Evolutionary conservation across 768 basidiomycete species (phyloP).

Genomic region (Gelatoporia subvermispora): DNA sequence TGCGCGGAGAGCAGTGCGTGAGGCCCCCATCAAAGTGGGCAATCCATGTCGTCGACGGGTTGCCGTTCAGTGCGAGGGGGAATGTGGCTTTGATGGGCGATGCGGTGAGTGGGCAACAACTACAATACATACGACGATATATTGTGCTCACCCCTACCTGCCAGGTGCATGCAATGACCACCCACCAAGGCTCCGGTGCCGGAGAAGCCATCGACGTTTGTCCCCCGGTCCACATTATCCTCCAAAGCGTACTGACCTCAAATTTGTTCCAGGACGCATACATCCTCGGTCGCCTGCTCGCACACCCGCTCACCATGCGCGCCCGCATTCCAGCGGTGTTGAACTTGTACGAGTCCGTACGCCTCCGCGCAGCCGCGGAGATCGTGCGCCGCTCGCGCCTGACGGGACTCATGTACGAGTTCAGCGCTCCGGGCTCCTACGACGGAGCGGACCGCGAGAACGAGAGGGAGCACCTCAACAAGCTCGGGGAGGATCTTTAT

Average conservation of each 20-base stretch:
- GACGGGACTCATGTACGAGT: slow-evolving; percentile 15
- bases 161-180: slow-evolving; percentile 20
- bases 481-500: slow-evolving; percentile 7
- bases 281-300: slow-evolving; percentile 19
- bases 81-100: slow-evolving; percentile 24
- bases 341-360: slow-evolving; percentile 28
- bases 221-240: neutral
- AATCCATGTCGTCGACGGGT: slow-evolving; percentile 17
- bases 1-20: slow-evolving; percentile 5
- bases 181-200: slow-evolving; percentile 19
- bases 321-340: slow-evolving; percentile 9
- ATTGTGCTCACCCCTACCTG: no score
- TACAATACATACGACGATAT: no score
- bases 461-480: slow-evolving; percentile 16
- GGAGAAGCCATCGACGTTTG: slow-evolving; percentile 19
- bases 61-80: slow-evolving; percentile 16
- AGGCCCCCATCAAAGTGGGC: slow-evolving; percentile 12
- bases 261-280: slow-evolving; percentile 17
- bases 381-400: slow-evolving; percentile 15
- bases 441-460: slow-evolving; percentile 15
- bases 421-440: slow-evolving; percentile 17
- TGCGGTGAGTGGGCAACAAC: slow-evolving; percentile 9
- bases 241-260: no score
- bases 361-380: slow-evolving; percentile 15
- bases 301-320: slow-evolving; percentile 9